A percentile compares a stretch with the other conserved stretches of the same genome.
Evolutionary conservation across 257 asterid species (phyloP).

Genomic region (Solanum phureja): DNA sequence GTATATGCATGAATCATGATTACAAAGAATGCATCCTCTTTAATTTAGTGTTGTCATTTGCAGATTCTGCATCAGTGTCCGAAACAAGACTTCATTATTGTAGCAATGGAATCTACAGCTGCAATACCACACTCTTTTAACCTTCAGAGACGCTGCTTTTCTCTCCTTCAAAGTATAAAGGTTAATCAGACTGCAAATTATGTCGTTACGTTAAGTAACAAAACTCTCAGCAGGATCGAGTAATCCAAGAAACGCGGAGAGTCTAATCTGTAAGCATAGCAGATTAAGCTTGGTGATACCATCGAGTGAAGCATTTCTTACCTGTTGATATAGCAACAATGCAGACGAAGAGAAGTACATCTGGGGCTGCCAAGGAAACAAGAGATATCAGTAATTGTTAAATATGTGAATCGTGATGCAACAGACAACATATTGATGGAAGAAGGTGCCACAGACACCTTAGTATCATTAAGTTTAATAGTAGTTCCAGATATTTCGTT

Average conservation of each 20-base stretch:
- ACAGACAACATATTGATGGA: neutral
- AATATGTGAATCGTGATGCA: neutral
- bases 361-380: neutral
- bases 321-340: neutral
- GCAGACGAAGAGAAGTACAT: neutral
- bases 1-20: neutral
- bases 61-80: neutral
- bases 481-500: neutral
- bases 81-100: neutral
- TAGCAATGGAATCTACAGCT: neutral
- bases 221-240: neutral
- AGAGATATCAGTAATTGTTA: neutral
- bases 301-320: neutral
- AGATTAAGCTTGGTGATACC: neutral
- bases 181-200: neutral
- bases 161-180: neutral
- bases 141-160: neutral
- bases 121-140: neutral
- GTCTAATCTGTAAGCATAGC: neutral
- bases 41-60: neutral
- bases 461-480: neutral
- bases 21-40: neutral
- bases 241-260: neutral
- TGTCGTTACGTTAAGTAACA: neutral
- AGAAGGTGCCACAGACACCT: neutral